A percentile compares a stretch with the other conserved stretches of the same genome.
These are phyloP conservation scores for Diacronema lutheri DNA, from an alignment of 78 protist genomes.

Conservation along the genomic window DNA sequence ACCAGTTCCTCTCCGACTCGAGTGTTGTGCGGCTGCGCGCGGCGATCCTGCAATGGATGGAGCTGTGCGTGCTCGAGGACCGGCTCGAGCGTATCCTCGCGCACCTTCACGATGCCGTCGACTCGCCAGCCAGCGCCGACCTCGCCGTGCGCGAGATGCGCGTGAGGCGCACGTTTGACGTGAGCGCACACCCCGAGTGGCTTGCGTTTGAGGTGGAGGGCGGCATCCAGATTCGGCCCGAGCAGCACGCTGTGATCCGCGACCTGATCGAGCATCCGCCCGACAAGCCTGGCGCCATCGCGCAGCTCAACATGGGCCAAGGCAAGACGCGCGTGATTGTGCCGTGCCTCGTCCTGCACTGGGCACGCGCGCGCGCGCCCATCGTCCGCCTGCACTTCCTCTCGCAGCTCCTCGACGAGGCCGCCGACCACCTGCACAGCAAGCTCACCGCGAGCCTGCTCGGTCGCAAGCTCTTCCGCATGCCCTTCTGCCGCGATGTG, in stretches of 20 bases:
- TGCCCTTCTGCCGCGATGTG: constrained; percentile 33
- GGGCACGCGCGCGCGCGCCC: not conserved
- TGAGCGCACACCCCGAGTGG: constrained; percentile 7
- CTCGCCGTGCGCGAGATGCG: no score
- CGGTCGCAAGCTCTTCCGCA: not conserved
- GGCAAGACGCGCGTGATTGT: constrained; percentile 40
- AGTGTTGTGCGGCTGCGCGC: not conserved
- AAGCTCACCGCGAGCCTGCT: constrained; percentile 7
- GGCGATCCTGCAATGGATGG: not conserved
- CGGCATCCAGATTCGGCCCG: constrained; percentile 6
- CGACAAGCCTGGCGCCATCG: not conserved
- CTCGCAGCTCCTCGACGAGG: not conserved
- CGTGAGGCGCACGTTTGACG: not conserved
- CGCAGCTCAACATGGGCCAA: constrained; percentile 40
- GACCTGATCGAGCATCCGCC: no score
- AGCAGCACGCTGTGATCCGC: not conserved
- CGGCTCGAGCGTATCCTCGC: not conserved
- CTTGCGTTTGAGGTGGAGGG: constrained; percentile 38
- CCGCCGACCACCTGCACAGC: constrained; percentile 4
- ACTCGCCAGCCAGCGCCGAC: not conserved
- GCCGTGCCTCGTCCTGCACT: constrained; percentile 1
- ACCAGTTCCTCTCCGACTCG: not conserved
- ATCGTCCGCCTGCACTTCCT: constrained; percentile 13
- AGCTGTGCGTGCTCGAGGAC: constrained; percentile 4
- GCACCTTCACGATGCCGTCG: no score